Percentiles rank a stretch among this genome's conserved stretches.
Conservation (phyloP, 2,329 filamentous ascomycete genomes). For the Nigrospora sphaerica region DNA sequence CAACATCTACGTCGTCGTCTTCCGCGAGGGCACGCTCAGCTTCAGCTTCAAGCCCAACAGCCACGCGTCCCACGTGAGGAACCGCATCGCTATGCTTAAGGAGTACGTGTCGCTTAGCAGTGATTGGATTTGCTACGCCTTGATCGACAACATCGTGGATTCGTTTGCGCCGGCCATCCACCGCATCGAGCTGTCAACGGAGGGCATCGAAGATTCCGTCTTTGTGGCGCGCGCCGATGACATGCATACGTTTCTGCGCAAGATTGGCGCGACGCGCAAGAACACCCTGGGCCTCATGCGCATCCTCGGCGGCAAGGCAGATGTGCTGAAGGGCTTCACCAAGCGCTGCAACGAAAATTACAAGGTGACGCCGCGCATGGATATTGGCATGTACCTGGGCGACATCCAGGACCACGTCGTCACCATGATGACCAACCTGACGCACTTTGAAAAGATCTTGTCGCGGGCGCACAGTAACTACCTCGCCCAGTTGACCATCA, state of each 20-base stretch:
- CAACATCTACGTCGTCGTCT: conserved; percentile 95
- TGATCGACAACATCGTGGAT: conserved; percentile 98
- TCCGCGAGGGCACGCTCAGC: conserved; percentile 88
- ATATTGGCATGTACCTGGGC: conserved; percentile 92
- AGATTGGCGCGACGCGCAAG: conserved; percentile 86
- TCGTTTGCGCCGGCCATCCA: conserved; percentile 86
- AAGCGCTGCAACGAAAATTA: conserved; percentile 99
- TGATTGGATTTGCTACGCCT: conserved; percentile 98
- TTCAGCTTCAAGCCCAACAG: conserved; percentile 88
- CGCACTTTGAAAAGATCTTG: conserved; percentile 96
- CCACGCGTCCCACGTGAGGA: conserved; percentile 82
- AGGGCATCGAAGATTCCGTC: conserved; percentile 90
- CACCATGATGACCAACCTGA: conserved; percentile 95
- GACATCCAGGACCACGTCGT: conserved; percentile 99
- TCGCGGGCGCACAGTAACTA: conserved; percentile 94
- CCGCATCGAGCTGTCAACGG: conserved; percentile 80
- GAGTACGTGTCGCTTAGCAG: conserved; percentile 92
- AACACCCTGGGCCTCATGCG: conserved; percentile 92
- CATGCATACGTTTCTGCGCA: conserved; percentile 77
- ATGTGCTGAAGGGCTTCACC: conserved; percentile 94
- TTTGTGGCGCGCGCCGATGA: conserved; percentile 89
- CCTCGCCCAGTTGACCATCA: conserved; percentile 86
- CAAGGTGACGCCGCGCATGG: conserved; percentile 87
- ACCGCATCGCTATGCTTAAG: conserved; percentile 84
- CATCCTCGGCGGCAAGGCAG: conserved; percentile 92